Evolutionary conservation across 2,329 filamentous ascomycete species (phyloP), one percentile per base, ranked within the genome.

Genomic region (Rutstroemia sp.): DNA sequence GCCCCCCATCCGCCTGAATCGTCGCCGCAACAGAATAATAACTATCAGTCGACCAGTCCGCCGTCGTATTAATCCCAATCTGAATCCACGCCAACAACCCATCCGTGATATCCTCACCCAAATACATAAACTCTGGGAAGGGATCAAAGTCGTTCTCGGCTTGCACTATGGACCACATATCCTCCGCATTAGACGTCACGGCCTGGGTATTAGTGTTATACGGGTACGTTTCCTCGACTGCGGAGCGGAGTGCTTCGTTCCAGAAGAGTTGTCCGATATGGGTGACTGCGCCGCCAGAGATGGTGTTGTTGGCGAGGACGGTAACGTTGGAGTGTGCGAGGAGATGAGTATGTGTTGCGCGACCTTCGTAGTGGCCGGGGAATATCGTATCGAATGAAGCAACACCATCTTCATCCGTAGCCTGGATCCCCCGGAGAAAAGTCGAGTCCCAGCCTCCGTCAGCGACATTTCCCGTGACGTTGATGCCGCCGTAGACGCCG

Each of bases 211-310:
- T 77, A 42, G 65, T 67, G 16, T 62, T 67, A 62, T 77, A 77
- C 1, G 79, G 79, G 1, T 66, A 61, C 0, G 69, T 72, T 10
- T 66, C 67, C 54, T 80, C 76, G 48, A 81, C 77, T 19, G 70
- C 61, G 3, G 65, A 58, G 58, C 79, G 73, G 17, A 83, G 73
- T 56, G 73, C 71, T 59, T 81, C 75, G 63, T 87, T 81, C 56
- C 83, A 78, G 72, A 80, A 83, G 48, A 82, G 68, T 64, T 84
- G 80, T 5, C 80, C 80, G 34, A 82, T 75, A 67, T 83, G 79
- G 0, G 76, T 74, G 5, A 78, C 74, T 49, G 75, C 74, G 9
- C 77, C 75, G 54, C 73, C 76, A 14, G 68, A 66, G 58, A 79
- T 72, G 60, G 74, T 74, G 67, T 79, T 61, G 46, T 71, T 71